Base-by-base conservation (phyloP, 441 rosid species). In the Iberis amara region DNA sequence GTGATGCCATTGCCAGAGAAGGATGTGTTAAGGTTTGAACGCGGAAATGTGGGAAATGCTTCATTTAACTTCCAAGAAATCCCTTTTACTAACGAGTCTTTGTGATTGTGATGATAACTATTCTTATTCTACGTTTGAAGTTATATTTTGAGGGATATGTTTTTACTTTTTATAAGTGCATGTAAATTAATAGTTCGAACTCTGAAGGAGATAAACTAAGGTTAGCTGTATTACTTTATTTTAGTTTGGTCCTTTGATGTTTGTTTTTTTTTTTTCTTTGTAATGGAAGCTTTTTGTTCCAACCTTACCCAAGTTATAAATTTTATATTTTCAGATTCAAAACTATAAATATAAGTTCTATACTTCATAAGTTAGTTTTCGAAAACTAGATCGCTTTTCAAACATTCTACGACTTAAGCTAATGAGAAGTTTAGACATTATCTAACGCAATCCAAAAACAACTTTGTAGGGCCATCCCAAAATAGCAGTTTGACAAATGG, bases 41-140 rank as follows among this genome's bases (percentile, higher is more conserved):
- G 90, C 2, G 89, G 79, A 38, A 80, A 95, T 0, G 86, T 78
- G 0, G 98, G 95, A 12, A 95, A 81, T 51, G 66, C 39, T 23
- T 90, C 98, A 8, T 90, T 90, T 42, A 80, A 90, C 65, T 87
- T 90, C 72, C 89, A 79, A 64, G 82, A 85, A 40, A 87, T 87
- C 47, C 69, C 81, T 42, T 73, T 75, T 54, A 63, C 81, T 1
- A 85, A 79, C 72, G 89, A 48, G 47, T 65, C 70, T 12, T 45
- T 65, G 38, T 52, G 45, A 58, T 45, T 65, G 38, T 52, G 45
- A 58, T 52, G 18, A 24, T 13, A 14, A 1, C 14, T 41, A 2
- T 12, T 24, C 8, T 31, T 50, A 48, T 43, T 49, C 9, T 64
- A 35, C 27, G 48, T 53, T 7, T 9, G 45, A 1, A 33, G 56